Evolutionary conservation across 176 grass and related monocot genomes (phyloP).

Genomic region (Eragrostis curvula): DNA sequence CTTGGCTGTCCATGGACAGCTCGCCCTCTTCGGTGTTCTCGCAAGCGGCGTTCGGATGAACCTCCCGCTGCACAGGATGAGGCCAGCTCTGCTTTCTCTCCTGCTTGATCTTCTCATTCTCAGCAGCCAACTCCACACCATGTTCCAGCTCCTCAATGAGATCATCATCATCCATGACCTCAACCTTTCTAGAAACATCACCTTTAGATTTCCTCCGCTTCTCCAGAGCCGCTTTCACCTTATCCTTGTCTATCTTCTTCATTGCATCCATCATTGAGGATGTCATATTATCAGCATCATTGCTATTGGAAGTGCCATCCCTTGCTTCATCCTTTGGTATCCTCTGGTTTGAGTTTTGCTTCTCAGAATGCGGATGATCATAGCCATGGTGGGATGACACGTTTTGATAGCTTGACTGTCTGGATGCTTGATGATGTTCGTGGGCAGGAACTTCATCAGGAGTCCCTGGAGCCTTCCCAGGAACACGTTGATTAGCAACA

Average conservation of each 20-base stretch:
- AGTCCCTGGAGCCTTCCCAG: constrained; percentile 42
- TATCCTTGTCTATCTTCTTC: constrained; percentile 76
- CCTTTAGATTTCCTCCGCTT: constrained; percentile 59
- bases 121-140: constrained; percentile 73
- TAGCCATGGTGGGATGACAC: constrained; percentile 26
- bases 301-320: constrained; percentile 16
- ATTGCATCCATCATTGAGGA: constrained; percentile 58
- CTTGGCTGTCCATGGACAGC: constrained; percentile 62
- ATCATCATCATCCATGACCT: constrained; percentile 67
- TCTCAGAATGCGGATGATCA: constrained; percentile 49
- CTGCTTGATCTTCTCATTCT: constrained; percentile 59
- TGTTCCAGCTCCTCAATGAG: constrained; percentile 84
- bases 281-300: constrained; percentile 40
- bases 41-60: constrained; percentile 23
- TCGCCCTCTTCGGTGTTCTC: constrained; percentile 63
- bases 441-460: constrained; percentile 47
- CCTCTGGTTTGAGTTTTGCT: constrained; percentile 52
- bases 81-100: constrained; percentile 51
- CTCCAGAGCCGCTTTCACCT: constrained; percentile 74
- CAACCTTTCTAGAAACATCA: constrained; percentile 62
- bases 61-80: constrained; percentile 35
- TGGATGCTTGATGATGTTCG: constrained; percentile 43
- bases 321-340: constrained; percentile 40
- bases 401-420: constrained; percentile 8
- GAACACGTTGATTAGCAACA: constrained; percentile 41